Conservation (phyloP, 2,329 filamentous ascomycete species). For the Phialophora macrospora region DNA sequence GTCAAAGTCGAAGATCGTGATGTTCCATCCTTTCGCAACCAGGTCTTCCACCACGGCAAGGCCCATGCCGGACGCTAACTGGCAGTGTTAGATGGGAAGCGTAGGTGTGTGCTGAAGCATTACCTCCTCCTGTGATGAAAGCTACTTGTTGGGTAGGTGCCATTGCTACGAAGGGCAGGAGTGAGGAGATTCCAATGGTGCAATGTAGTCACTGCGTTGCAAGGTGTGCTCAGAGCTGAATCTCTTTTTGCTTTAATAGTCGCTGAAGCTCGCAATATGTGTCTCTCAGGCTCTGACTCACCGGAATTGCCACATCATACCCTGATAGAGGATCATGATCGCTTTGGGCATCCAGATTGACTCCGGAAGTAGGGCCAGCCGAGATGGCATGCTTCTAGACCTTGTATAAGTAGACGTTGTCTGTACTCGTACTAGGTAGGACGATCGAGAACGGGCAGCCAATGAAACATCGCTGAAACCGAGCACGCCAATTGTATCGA, state of each 20-base stretch:
- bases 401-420: background rate
- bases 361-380: background rate
- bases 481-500: constrained; percentile 4
- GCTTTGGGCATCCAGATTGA: background rate
- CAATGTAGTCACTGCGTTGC: background rate
- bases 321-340: background rate
- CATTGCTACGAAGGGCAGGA: background rate
- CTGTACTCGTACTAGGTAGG: no score
- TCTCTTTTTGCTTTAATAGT: background rate
- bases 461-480: background rate
- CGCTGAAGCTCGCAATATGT: background rate
- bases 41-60: constrained; percentile 12
- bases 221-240: background rate
- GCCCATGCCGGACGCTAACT: constrained; percentile 9
- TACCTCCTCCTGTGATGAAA: constrained; percentile 8
- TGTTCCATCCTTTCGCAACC: background rate
- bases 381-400: background rate
- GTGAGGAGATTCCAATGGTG: background rate
- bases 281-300: background rate
- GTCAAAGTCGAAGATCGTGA: constrained; percentile 8
- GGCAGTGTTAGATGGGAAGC: background rate
- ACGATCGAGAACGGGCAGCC: background rate
- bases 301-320: background rate
- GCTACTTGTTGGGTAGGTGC: background rate
- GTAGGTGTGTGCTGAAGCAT: background rate